A percentile compares a stretch with the other conserved stretches of the same genome.
Conservation (phyloP, 768 basidiomycete genomes). For the Agrocybe pediades region DNA sequence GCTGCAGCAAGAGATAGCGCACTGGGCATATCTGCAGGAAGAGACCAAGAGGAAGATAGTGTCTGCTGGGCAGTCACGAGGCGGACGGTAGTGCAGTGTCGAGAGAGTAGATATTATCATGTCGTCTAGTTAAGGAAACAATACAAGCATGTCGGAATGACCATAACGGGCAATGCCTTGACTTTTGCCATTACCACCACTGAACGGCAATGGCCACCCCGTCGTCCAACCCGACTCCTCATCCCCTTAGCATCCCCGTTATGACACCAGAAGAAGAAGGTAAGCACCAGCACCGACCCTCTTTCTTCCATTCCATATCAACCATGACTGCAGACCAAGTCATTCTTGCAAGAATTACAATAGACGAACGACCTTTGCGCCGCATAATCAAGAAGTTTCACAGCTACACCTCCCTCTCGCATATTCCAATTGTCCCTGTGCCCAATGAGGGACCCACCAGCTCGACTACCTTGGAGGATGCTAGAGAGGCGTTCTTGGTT, state of each 20-base stretch:
- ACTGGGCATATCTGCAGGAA: constrained; percentile 87
- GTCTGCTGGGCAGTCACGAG: constrained; percentile 38
- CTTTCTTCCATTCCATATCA: constrained; percentile 5
- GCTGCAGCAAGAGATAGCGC: constrained; percentile 82
- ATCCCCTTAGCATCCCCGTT: constrained; percentile 39
- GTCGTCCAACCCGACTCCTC: constrained; percentile 21
- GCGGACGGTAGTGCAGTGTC: constrained; percentile 5
- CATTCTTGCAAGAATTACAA: constrained; percentile 78
- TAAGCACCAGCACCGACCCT: constrained; percentile 18
- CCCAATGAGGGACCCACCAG: constrained; percentile 24
- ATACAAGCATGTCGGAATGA: too few relatives aligned
- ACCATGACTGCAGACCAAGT: constrained; percentile 59
- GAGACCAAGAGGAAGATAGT: constrained; percentile 67
- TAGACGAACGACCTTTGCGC: constrained; percentile 78
- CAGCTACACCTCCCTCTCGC: constrained; percentile 62
- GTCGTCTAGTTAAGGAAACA: background rate
- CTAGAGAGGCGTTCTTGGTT: constrained; percentile 75
- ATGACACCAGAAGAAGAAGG: constrained; percentile 69
- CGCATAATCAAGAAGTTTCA: constrained; percentile 84
- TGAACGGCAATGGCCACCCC: constrained; percentile 12
- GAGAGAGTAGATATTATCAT: background rate
- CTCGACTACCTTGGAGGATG: constrained; percentile 56
- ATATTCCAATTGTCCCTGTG: constrained; percentile 43
- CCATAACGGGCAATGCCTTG: background rate
- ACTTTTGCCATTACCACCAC: background rate